Conservation (phyloP, 177 flowering plant species). For the Tripterygium wilfordii region DNA sequence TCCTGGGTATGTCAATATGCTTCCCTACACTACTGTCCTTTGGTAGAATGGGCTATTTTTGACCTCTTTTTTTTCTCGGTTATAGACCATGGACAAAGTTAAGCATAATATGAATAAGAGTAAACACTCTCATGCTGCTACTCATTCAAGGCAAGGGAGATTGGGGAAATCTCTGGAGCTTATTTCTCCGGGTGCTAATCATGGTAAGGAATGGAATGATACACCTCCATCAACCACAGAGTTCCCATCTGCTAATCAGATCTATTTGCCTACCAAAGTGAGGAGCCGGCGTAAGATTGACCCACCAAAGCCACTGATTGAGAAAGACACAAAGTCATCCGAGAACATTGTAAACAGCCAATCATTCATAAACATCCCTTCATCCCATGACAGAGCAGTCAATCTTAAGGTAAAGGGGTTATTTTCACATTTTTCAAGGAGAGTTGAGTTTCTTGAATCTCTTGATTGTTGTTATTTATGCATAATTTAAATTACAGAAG, state of each 20-base stretch:
- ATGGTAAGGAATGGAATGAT: conserved; percentile 30
- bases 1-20: too few species aligned
- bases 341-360: conserved; percentile 28
- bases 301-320: conserved; percentile 21
- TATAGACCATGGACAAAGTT: conserved; percentile 15
- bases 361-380: conserved; percentile 14
- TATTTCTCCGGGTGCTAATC: conserved; percentile 33
- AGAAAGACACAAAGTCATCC: conserved; percentile 27
- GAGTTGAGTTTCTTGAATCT: neutral
- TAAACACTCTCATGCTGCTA: conserved; percentile 13
- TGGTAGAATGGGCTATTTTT: too few species aligned
- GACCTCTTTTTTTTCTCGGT: neutral
- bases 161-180: conserved; percentile 12
- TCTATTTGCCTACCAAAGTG: conserved; percentile 45
- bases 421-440: neutral
- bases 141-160: conserved; percentile 15
- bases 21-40: too few species aligned
- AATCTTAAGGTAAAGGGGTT: conserved; percentile 41
- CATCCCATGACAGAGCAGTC: conserved; percentile 25
- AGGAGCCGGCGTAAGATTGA: conserved; percentile 71
- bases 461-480: neutral
- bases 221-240: conserved; percentile 32
- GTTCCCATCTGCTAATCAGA: conserved; percentile 29
- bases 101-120: conserved; percentile 14
- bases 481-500: conserved; percentile 37